Conservation (phyloP, 495 filamentous ascomycete genomes). For the Bryoglossum gracile region DNA sequence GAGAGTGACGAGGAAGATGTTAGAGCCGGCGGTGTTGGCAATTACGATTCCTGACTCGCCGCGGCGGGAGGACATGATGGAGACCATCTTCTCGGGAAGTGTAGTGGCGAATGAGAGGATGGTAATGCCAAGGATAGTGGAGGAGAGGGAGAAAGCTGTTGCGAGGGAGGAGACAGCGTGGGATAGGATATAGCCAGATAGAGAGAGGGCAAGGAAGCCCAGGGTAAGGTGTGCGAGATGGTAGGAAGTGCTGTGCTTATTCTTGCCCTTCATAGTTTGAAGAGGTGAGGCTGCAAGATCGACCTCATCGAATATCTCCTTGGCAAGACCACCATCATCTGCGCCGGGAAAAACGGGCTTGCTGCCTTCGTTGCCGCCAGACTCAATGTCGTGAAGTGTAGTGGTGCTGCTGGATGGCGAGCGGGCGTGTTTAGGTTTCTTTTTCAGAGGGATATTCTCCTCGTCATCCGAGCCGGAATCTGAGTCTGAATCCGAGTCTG, state of each 20-base stretch:
- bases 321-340: not conserved
- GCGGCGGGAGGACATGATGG: conserved; percentile 38
- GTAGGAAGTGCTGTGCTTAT: conserved; percentile 22
- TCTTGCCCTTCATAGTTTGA: not conserved
- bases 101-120: conserved; percentile 50
- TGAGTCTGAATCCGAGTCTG: conserved; percentile 17
- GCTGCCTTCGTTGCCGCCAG: not conserved
- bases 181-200: conserved; percentile 41
- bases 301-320: conserved; percentile 16
- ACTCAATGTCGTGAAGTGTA: conserved; percentile 3
- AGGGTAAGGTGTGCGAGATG: conserved; percentile 41
- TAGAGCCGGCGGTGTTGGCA: conserved; percentile 48
- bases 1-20: conserved; percentile 46
- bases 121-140: conserved; percentile 42
- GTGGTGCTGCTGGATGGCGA: not conserved
- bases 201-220: conserved; percentile 39
- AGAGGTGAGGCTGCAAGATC: not conserved
- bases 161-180: conserved; percentile 33
- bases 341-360: not conserved
- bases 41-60: conserved; percentile 44
- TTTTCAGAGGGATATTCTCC: conserved; percentile 5
- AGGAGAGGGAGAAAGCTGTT: conserved; percentile 35
- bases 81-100: conserved; percentile 47
- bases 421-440: not conserved
- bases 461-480: not conserved